Percentiles rank a stretch among this genome's conserved stretches.
Evolutionary conservation across 2,329 filamentous ascomycete species (phyloP).

Genomic region (Sclerotinia borealis): DNA sequence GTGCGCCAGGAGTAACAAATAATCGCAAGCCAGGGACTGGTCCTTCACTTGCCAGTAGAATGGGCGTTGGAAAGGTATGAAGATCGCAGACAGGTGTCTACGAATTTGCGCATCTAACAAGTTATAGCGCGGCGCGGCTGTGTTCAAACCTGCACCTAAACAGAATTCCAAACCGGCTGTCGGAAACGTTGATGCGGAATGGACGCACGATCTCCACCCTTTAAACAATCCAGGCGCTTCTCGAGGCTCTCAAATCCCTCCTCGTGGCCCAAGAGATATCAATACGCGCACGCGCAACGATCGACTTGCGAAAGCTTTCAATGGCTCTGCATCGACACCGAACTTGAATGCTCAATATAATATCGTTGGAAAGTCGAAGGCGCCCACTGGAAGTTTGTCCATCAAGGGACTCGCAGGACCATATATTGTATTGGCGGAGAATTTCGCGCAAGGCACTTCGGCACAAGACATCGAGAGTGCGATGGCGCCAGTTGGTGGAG

Average conservation of each 20-base stretch:
- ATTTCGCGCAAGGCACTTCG: constrained; percentile 77
- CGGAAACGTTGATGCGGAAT: constrained; percentile 59
- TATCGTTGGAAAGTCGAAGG: constrained; percentile 33
- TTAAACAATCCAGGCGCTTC: constrained; percentile 38
- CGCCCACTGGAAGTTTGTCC: constrained; percentile 47
- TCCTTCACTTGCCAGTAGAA: constrained; percentile 62
- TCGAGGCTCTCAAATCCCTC: constrained; percentile 36
- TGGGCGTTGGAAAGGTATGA: constrained; percentile 65
- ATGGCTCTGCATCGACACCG: constrained; percentile 29
- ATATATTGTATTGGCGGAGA: constrained; percentile 68
- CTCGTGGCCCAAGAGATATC: constrained; percentile 27
- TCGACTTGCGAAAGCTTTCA: constrained; percentile 24
- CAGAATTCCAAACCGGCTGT: constrained; percentile 32
- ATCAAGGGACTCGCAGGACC: constrained; percentile 71
- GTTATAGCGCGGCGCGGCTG: constrained; percentile 19
- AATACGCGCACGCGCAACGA: constrained; percentile 26
- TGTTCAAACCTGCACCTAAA: constrained; percentile 22
- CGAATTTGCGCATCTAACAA: constrained; percentile 14
- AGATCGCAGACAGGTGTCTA: not conserved
- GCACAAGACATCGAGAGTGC: constrained; percentile 78
- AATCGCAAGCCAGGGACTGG: constrained; percentile 41
- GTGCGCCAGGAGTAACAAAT: constrained; percentile 43
- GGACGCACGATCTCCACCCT: constrained; percentile 64
- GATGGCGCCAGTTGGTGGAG: constrained; percentile 67
- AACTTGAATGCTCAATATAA: constrained; percentile 32